A percentile compares a stretch with the other conserved stretches of the same genome.
Evolutionary conservation across 192 early-diverging fungal genomes (phyloP).

Genomic region (Endogone sp.): DNA sequence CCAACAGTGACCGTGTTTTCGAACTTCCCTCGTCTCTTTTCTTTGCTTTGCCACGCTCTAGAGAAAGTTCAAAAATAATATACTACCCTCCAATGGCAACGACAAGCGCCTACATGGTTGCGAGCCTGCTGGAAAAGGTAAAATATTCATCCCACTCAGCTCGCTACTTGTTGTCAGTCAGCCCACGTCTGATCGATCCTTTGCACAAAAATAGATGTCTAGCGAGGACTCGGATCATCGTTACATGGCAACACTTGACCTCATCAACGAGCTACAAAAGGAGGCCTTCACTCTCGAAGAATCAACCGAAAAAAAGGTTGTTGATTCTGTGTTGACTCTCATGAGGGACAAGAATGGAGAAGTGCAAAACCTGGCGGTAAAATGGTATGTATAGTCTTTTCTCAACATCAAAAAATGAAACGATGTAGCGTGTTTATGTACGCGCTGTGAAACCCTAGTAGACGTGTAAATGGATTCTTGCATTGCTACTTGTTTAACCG

Average conservation of each 20-base stretch:
- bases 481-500: too few species aligned
- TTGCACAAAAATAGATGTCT: constrained; percentile 38
- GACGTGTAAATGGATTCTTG: too few species aligned
- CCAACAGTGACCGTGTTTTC: too few species aligned
- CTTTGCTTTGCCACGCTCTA: too few species aligned
- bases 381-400: constrained; percentile 40
- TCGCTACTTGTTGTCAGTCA: neutral
- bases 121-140: constrained; percentile 71
- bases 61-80: too few species aligned
- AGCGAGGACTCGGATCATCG: constrained; percentile 77
- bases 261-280: constrained; percentile 68
- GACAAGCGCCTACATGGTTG: constrained; percentile 61
- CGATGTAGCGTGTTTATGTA: neutral
- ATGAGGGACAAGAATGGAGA: constrained; percentile 82
- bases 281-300: constrained; percentile 52
- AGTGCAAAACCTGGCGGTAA: constrained; percentile 78
- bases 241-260: constrained; percentile 81
- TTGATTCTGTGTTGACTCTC: constrained; percentile 43
- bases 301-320: constrained; percentile 61
- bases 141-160: neutral
- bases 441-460: neutral
- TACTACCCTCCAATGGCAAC: too few species aligned
- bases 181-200: neutral
- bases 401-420: neutral
- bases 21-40: too few species aligned